phyloP scores from a whole-genome alignment of 345 rosid genomes.

The Jatropha curcas region DNA sequence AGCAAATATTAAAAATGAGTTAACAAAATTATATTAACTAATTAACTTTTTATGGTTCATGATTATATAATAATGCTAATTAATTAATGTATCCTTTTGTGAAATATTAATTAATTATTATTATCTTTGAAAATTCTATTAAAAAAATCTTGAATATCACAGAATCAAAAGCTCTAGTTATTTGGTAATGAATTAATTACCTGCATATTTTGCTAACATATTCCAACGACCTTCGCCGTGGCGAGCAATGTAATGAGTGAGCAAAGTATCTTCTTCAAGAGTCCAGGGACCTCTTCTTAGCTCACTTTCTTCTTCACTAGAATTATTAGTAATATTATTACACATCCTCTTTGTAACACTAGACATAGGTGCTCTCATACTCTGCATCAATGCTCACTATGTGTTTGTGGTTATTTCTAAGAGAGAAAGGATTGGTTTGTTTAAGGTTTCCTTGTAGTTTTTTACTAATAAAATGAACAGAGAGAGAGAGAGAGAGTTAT shows the following conservation, averaged over 20 bases:
- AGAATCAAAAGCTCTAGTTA: too few relatives aligned
- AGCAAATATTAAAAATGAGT: neutral
- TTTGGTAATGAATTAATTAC: conserved; percentile 37
- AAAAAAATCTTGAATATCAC: too few relatives aligned
- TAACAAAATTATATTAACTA: too few relatives aligned
- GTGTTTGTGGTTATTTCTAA: neutral
- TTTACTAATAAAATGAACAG: neutral
- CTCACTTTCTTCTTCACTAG: conserved; percentile 54
- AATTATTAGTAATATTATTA: neutral
- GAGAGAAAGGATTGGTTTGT: conserved; percentile 5
- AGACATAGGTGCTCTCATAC: conserved; percentile 16
- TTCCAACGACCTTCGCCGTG: conserved; percentile 99
- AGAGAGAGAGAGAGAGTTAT: neutral
- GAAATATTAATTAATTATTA: too few relatives aligned
- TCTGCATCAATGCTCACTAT: neutral
- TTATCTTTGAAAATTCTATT: too few relatives aligned
- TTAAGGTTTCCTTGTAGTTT: neutral
- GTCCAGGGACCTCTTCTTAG: conserved; percentile 94
- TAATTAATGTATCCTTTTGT: too few relatives aligned
- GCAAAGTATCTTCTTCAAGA: conserved; percentile 86
- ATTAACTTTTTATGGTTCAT: too few relatives aligned
- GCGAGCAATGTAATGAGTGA: conserved; percentile 75
- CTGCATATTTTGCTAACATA: conserved; percentile 79
- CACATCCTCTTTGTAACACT: conserved; percentile 23
- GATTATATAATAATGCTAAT: too few relatives aligned